Conservation (phyloP, 2,329 filamentous ascomycete genomes). For the Amauroascus verrucosus region DNA sequence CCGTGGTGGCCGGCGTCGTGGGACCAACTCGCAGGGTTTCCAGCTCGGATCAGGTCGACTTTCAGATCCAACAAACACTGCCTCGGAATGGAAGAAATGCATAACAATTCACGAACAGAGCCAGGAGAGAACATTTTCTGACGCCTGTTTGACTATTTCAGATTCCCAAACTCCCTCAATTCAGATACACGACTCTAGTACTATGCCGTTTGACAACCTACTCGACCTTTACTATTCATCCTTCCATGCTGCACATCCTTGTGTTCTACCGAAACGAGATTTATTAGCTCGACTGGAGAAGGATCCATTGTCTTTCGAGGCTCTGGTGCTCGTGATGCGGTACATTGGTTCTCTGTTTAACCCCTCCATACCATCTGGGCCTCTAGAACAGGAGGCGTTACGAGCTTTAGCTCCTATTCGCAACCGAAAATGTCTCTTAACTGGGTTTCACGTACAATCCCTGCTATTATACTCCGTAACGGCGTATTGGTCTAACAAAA, state of each 20-base stretch:
- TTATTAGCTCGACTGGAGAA: conserved; percentile 11
- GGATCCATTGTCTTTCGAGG: conserved; percentile 14
- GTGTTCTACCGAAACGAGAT: conserved; percentile 20
- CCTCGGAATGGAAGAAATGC: not conserved
- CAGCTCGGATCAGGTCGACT: not conserved
- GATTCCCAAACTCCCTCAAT: not conserved
- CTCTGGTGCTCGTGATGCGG: conserved; percentile 23
- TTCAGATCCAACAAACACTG: not conserved
- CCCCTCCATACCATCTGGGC: conserved; percentile 3
- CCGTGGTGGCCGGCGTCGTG: conserved; percentile 30
- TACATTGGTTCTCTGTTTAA: conserved; percentile 23
- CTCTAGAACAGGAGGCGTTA: conserved; percentile 3
- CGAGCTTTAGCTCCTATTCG: conserved; percentile 1
- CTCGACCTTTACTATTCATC: conserved; percentile 24
- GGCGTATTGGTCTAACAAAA: conserved; percentile 13
- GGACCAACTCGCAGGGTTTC: conserved; percentile 5
- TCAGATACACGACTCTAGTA: not conserved
- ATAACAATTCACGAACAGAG: not conserved
- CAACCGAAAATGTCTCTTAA: not conserved
- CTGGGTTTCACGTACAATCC: conserved; percentile 19
- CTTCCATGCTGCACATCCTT: conserved; percentile 26
- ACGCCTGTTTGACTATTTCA: too few relatives aligned
- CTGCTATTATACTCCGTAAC: conserved; percentile 22
- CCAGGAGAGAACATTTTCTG: not conserved
- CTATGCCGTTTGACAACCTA: conserved; percentile 6